These are phyloP conservation scores for Paramecium caudatum DNA, from an alignment of 73 alveolate species.

Conservation along the genomic window DNA sequence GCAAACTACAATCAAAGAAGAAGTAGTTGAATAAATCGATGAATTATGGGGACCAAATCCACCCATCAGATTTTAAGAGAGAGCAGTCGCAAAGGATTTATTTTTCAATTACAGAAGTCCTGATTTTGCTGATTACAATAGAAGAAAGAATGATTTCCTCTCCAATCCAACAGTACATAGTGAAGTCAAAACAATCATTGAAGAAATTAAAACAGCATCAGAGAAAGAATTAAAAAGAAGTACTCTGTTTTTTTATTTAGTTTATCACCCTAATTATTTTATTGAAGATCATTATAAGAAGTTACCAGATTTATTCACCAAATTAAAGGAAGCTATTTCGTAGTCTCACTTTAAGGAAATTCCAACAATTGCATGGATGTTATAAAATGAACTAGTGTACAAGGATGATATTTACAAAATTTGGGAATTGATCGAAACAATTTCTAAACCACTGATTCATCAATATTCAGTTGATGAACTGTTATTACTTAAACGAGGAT, in stretches of 20 bases:
- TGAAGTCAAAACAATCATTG: not conserved
- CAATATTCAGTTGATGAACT: conserved; percentile 34
- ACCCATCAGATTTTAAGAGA: conserved; percentile 53
- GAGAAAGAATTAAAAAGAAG: not conserved
- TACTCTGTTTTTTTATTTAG: not conserved
- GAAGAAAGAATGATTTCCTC: conserved; percentile 46
- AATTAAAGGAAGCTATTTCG: not conserved
- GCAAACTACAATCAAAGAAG: not conserved
- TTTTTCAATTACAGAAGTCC: conserved; percentile 66
- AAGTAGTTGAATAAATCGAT: conserved; percentile 47
- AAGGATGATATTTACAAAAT: conserved; percentile 32
- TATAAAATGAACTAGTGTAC: not conserved
- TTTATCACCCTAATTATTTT: conserved; percentile 54
- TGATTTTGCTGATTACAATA: not conserved
- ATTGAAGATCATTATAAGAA: conserved; percentile 67
- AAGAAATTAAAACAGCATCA: conserved; percentile 7
- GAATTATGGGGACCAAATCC: conserved; percentile 60
- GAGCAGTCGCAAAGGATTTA: conserved; percentile 3
- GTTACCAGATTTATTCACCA: not conserved
- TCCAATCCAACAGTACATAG: conserved; percentile 26
- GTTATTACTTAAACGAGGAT: conserved; percentile 20
- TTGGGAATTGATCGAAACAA: conserved; percentile 8
- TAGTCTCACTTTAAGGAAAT: conserved; percentile 18
- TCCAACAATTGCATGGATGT: conserved; percentile 28
- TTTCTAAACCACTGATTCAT: conserved; percentile 24